Percentiles rank a stretch among this genome's conserved stretches.
Evolutionary conservation across 495 filamentous ascomycete genomes (phyloP).

Genomic region (Bryoglossum gracile): DNA sequence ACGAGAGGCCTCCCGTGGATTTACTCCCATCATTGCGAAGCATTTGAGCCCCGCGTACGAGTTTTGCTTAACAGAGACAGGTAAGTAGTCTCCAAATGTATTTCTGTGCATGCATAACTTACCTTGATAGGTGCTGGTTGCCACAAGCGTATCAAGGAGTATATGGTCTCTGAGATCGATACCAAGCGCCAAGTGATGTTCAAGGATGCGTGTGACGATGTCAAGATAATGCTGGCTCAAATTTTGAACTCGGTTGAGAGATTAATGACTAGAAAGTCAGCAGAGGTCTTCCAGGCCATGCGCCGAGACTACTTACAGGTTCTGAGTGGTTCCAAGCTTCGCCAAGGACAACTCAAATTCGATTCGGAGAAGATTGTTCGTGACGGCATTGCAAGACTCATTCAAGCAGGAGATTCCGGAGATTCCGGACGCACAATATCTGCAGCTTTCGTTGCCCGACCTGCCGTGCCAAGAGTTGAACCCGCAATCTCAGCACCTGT

Average conservation of each 20-base stretch:
- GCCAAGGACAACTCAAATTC: slow-evolving; percentile 4
- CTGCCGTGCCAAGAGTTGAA: no score
- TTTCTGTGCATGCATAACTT: neutral
- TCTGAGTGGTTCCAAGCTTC: slow-evolving; percentile 18
- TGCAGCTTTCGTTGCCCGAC: no score
- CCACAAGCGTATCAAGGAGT: slow-evolving; percentile 47
- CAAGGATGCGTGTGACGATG: slow-evolving; percentile 31
- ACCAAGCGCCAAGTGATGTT: slow-evolving; percentile 43
- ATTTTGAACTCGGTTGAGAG: slow-evolving; percentile 32
- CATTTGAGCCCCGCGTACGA: slow-evolving; percentile 44
- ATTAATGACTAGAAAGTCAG: slow-evolving; percentile 31
- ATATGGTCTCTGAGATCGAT: slow-evolving; percentile 46
- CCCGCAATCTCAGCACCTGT: no score
- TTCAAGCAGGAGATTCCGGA: no score
- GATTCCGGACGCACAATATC: no score
- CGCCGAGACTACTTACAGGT: slow-evolving; percentile 36
- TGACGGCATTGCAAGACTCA: no score
- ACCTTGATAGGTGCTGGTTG: slow-evolving; percentile 35
- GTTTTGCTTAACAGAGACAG: slow-evolving; percentile 33
- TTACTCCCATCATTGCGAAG: slow-evolving; percentile 42
- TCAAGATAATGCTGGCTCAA: slow-evolving; percentile 29
- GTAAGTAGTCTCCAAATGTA: neutral
- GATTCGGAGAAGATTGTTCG: no score
- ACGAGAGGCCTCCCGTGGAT: slow-evolving; percentile 49
- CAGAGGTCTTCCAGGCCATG: slow-evolving; percentile 37